Evolutionary conservation across 2,329 filamentous ascomycete genomes (phyloP), one percentile per base, ranked within the genome.

Genomic region (Fusarium heterosporum): DNA sequence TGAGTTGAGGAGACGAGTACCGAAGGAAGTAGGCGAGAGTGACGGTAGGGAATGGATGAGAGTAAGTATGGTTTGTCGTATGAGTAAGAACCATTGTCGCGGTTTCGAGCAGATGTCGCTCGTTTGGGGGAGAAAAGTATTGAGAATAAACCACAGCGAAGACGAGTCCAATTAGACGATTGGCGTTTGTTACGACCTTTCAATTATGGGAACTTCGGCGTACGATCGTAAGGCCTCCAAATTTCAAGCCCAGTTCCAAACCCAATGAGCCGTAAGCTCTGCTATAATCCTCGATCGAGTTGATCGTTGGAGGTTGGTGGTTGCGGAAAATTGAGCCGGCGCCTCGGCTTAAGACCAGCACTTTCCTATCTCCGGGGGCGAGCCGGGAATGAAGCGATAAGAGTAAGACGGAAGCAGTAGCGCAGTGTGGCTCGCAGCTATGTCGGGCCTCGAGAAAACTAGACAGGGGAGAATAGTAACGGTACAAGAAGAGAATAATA

Each of bases 1-100:
- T 96, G 68, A 87, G 81, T 68, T 87, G 82, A 29, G 85, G 85
- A 7, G 85, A 87, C 61, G 91, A 93, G 80, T 96, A 96, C 69
- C 92, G 91, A 48, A 96, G 89, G 80, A 95, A 96, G 85, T 93
- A 96, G 80, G 92, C 92, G 78, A 96, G 89, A 47, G 92, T 93
- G 64, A 96, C 92, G 77, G 92, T 92, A 64, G 91, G 89, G 81
- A 95, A 95, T 47, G 91, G 90, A 79, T 95, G 93, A 68, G 89
- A 85, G 84, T 94, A 93, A 73, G 85, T 87, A 77, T 92, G 90
- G 79, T 86, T 88, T 72, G 87, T 89, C 53, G 85, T 87, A 77
- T 88, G 86, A 8, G 84, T 87, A 79, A 89, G 85, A 66, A 89
- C 86, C 86, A 89, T 89, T 55, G 75, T 84, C 74, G 66, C 75